Percentiles rank a stretch among this genome's conserved stretches.
Conservation (phyloP, 2,329 filamentous ascomycete species). For the Fusarium sp. region DNA sequence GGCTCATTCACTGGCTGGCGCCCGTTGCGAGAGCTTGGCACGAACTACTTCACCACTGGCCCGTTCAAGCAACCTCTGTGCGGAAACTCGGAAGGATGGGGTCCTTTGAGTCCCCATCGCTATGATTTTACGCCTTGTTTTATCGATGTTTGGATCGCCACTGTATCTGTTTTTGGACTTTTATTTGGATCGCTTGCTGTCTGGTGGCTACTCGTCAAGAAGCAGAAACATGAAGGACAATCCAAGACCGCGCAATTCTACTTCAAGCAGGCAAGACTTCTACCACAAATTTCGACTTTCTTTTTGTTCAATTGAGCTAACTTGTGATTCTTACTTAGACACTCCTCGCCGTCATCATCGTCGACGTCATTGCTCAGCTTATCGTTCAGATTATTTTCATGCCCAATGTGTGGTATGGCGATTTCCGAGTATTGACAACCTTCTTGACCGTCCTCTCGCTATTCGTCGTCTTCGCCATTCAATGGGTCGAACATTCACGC, state of each 20-base stretch:
- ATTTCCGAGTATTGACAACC: constrained; percentile 90
- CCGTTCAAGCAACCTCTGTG: constrained; percentile 80
- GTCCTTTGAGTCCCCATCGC: constrained; percentile 86
- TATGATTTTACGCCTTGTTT: constrained; percentile 99
- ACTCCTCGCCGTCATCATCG: constrained; percentile 77
- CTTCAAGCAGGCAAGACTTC: constrained; percentile 81
- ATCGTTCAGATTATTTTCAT: constrained; percentile 81
- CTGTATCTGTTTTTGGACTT: constrained; percentile 84
- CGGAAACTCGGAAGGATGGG: constrained; percentile 94
- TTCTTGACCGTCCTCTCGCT: constrained; percentile 80
- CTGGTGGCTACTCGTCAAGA: constrained; percentile 83
- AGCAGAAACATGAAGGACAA: constrained; percentile 72
- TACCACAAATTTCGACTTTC: background rate
- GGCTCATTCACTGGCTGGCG: constrained; percentile 75
- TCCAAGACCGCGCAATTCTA: constrained; percentile 94
- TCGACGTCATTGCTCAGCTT: constrained; percentile 79
- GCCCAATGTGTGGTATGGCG: constrained; percentile 78
- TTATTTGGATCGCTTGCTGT: constrained; percentile 82
- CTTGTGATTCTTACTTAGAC: constrained; percentile 51
- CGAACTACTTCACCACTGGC: constrained; percentile 72
- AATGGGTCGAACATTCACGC: constrained; percentile 89
- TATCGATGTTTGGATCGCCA: constrained; percentile 88
- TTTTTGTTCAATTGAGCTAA: constrained; percentile 27
- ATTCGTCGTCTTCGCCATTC: constrained; percentile 80
- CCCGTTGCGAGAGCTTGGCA: constrained; percentile 65